Evolutionary conservation across 163 green algal species (phyloP), one percentile per base, ranked within the genome.

Genomic region (Coccomyxa subellipsoidea): DNA sequence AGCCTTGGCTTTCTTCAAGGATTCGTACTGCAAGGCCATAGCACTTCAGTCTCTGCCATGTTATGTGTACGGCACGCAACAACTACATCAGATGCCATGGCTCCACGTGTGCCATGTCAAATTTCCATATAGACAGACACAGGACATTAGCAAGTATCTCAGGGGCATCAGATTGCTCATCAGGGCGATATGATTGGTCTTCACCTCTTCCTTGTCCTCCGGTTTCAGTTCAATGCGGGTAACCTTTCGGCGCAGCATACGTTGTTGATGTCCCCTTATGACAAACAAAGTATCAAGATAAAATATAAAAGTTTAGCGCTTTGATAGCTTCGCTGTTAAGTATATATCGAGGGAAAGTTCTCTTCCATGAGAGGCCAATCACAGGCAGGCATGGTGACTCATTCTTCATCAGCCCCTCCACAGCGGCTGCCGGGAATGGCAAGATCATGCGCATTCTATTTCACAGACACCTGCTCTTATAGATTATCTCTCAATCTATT

Each of bases 161-260:
- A n/a, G n/a, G n/a, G n/a, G n/a, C n/a, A n/a, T n/a, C n/a, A n/a
- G n/a, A n/a, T n/a, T n/a, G n/a, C n/a, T n/a, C n/a, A n/a, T n/a
- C n/a, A n/a, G n/a, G n/a, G n/a, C n/a, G 47, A 59, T 59, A 6
- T 59, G 5, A 59, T 8, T n/a, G n/a, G n/a, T n/a, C n/a, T n/a
- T n/a, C 66, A 95, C 93, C 93, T 96, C 93, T 38, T 96, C 93
- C 40, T 94, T 95, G 87, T 97, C 93, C 29, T 95, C 89, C 23
- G 88, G 81, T 59, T 91, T 93, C 31, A 97, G 86, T 77, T 97
- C 92, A 34, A 97, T 93, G 29, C 90, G 84, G 2, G 93, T 96
- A n/a, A 91, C 93, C 81, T 93, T 91, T 7, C 89, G 79, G 6
- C 89, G 87, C 21, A 96, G 88, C 93, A 97, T 97, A 71, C 70